Conservation (phyloP, 73 alveolate genomes). For the Paramecium tetraurelia region DNA sequence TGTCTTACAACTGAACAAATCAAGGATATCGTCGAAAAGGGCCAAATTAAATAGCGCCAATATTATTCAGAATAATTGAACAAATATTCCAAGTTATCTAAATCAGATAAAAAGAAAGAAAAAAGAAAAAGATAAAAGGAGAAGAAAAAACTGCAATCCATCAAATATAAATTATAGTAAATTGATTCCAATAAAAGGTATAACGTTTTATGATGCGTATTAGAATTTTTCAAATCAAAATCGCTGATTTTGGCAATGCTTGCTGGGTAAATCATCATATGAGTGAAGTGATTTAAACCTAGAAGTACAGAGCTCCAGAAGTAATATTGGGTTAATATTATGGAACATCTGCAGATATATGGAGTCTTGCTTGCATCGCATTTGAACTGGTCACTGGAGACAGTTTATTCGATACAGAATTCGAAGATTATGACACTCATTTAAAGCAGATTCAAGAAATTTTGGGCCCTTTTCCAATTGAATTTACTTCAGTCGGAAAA, state of each 20-base stretch:
- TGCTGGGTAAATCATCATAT: constrained; percentile 69
- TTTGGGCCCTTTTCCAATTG: not conserved
- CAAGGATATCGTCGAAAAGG: constrained; percentile 64
- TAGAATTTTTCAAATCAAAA: constrained; percentile 72
- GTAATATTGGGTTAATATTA: constrained; percentile 45
- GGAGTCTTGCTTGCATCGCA: constrained; percentile 51
- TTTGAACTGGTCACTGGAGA: constrained; percentile 43
- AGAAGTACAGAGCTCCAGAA: constrained; percentile 46
- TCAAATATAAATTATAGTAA: not conserved
- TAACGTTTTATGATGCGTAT: not conserved
- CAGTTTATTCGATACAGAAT: not conserved
- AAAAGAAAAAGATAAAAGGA: not conserved
- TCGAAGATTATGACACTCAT: constrained; percentile 11
- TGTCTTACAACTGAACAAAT: constrained; percentile 71
- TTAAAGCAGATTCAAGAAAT: not conserved
- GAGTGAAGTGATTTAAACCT: constrained; percentile 63
- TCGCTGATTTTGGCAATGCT: constrained; percentile 70
- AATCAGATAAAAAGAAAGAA: constrained; percentile 11
- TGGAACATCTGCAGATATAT: constrained; percentile 10
- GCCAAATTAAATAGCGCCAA: constrained; percentile 25
- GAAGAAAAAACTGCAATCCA: not conserved
- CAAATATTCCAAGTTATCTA: not conserved
- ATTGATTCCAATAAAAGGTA: not conserved
- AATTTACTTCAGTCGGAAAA: not conserved
- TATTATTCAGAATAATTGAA: not conserved